Evolutionary conservation across 257 asterid species (phyloP).

Genomic region (Ilex asprella): DNA sequence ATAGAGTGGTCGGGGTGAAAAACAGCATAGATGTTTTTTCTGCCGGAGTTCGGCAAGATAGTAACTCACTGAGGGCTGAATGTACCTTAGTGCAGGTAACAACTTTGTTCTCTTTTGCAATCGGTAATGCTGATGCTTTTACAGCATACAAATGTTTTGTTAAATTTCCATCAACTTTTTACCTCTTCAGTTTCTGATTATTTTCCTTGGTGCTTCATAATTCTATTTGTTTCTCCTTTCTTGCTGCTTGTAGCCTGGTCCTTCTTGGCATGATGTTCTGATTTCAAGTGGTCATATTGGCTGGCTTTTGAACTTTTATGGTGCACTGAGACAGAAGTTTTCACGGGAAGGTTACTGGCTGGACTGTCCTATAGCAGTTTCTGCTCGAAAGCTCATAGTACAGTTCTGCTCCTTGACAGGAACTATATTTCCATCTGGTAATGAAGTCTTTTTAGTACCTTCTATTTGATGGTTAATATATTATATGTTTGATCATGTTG

Average conservation of each 20-base stretch:
- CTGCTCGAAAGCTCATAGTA: conserved; percentile 75
- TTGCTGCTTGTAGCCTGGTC: conserved; percentile 69
- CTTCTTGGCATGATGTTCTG: conserved; percentile 76
- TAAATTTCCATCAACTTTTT: conserved; percentile 1
- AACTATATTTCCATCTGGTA: conserved; percentile 80
- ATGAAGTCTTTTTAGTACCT: conserved; percentile 8
- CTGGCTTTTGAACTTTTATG: conserved; percentile 80
- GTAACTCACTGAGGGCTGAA: conserved; percentile 44
- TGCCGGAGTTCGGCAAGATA: conserved; percentile 45
- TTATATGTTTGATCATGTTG: conserved; percentile 5
- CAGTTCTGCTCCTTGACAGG: conserved; percentile 84
- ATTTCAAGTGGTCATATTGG: conserved; percentile 79
- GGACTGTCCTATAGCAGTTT: conserved; percentile 93
- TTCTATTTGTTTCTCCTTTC: conserved; percentile 18
- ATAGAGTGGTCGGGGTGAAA: conserved; percentile 35
- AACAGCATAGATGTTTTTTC: conserved; percentile 49
- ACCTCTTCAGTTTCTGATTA: conserved; percentile 10
- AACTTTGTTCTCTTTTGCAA: not conserved
- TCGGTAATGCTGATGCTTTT: not conserved
- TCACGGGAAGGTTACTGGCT: conserved; percentile 77
- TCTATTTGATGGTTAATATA: conserved; percentile 6
- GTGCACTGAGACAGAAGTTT: conserved; percentile 78
- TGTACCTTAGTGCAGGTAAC: conserved; percentile 79
- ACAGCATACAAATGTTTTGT: not conserved
- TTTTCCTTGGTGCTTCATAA: conserved; percentile 8